These are phyloP conservation scores for Zanthoxylum bungeanum DNA, from an alignment of 345 rosid genomes.

Conservation along the genomic window DNA sequence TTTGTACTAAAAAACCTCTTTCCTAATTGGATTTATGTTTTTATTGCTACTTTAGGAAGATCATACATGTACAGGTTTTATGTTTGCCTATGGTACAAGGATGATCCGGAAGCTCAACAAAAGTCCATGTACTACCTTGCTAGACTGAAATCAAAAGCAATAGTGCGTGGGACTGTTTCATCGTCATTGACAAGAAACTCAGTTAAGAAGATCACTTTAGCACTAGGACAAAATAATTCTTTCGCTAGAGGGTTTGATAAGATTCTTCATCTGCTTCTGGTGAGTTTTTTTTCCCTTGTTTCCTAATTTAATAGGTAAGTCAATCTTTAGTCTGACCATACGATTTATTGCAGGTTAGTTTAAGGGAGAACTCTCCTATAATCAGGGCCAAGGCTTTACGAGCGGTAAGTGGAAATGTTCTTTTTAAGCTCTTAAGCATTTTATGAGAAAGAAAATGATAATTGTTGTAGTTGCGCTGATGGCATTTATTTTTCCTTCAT, in stretches of 20 bases:
- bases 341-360: slow-evolving; percentile 67
- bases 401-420: slow-evolving; percentile 59
- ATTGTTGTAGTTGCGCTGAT: slow-evolving; percentile 11
- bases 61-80: slow-evolving; percentile 70
- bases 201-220: slow-evolving; percentile 76
- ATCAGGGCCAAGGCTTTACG: slow-evolving; percentile 95
- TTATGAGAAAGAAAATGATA: slow-evolving; percentile 2
- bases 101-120: slow-evolving; percentile 72
- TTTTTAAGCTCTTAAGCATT: slow-evolving; percentile 3
- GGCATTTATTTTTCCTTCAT: slow-evolving; percentile 15
- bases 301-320: slow-evolving; percentile 12
- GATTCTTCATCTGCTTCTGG: slow-evolving; percentile 96
- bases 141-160: slow-evolving; percentile 74
- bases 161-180: slow-evolving; percentile 65
- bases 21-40: slow-evolving; percentile 11
- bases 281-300: slow-evolving; percentile 38
- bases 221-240: slow-evolving; percentile 87
- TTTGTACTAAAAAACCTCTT: slow-evolving; percentile 34
- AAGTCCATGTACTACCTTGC: slow-evolving; percentile 66
- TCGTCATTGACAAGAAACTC: slow-evolving; percentile 68
- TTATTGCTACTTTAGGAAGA: slow-evolving; percentile 18
- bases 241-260: slow-evolving; percentile 97
- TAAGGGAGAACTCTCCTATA: slow-evolving; percentile 92
- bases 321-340: slow-evolving; percentile 20
- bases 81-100: slow-evolving; percentile 92